phyloP scores from a whole-genome alignment of 2,329 filamentous ascomycete species.

The Ceratocystiopsis brevicomis region DNA sequence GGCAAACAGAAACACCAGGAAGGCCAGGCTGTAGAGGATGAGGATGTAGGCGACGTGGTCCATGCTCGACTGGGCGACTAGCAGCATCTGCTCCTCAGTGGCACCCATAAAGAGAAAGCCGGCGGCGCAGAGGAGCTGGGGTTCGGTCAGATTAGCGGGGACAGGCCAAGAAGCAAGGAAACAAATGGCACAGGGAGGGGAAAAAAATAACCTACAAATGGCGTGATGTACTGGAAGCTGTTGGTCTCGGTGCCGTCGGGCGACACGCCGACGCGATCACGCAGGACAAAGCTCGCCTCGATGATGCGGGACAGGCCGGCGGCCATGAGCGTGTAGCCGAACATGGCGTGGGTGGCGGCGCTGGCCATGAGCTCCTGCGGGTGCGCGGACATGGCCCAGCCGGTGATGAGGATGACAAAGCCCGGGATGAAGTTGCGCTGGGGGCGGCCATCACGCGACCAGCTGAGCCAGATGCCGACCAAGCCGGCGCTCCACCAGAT shows the following conservation, averaged over 20 bases:
- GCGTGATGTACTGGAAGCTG: constrained; percentile 35
- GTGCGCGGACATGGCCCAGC: constrained; percentile 89
- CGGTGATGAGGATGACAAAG: constrained; percentile 79
- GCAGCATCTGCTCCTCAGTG: constrained; percentile 83
- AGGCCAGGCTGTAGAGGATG: constrained; percentile 77
- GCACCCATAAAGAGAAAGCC: constrained; percentile 97
- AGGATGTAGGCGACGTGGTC: constrained; percentile 85
- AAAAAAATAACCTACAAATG: constrained; percentile 36
- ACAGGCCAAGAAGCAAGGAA: not conserved
- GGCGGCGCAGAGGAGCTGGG: constrained; percentile 68
- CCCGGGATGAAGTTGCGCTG: constrained; percentile 87
- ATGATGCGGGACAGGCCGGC: constrained; percentile 70
- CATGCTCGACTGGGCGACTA: constrained; percentile 55
- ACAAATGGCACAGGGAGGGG: constrained; percentile 23
- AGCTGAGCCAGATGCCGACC: constrained; percentile 79
- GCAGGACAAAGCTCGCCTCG: constrained; percentile 75
- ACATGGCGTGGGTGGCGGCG: constrained; percentile 71
- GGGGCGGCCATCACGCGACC: constrained; percentile 62
- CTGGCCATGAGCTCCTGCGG: constrained; percentile 70
- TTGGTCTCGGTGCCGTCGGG: constrained; percentile 52
- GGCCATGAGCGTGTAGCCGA: constrained; percentile 90
- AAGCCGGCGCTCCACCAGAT: constrained; percentile 95
- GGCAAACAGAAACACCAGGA: constrained; percentile 76
- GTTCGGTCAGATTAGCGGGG: constrained; percentile 10
- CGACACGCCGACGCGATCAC: constrained; percentile 46